Conservation (phyloP, 2,329 filamentous ascomycete genomes). For the Nothopassalora personata region DNA sequence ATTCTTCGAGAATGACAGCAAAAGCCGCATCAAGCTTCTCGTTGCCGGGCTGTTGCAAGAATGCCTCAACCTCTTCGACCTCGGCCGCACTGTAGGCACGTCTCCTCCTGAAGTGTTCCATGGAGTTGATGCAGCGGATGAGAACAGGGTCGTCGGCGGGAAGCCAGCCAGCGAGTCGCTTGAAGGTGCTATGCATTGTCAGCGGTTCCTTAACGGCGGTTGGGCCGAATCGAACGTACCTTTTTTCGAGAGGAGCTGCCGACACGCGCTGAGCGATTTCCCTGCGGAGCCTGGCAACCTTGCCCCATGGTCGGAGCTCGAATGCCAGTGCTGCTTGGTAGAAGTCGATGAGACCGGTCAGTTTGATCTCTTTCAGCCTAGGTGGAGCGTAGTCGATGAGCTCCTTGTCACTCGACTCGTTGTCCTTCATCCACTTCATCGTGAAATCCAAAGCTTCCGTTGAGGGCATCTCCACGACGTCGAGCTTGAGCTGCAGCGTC, state of each 20-base stretch:
- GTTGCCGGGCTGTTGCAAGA: background rate
- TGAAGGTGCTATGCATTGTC: background rate
- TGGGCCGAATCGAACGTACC: background rate
- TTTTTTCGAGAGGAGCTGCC: background rate
- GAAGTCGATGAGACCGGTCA: constrained; percentile 14
- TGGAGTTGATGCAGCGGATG: constrained; percentile 15
- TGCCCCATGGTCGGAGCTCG: constrained; percentile 15
- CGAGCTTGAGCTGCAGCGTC: constrained; percentile 10
- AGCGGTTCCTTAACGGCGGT: background rate
- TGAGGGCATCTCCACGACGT: constrained; percentile 9
- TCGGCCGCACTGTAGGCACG: background rate
- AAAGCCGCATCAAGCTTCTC: background rate
- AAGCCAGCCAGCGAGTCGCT: constrained; percentile 4
- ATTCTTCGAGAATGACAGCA: background rate
- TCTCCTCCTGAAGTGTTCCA: background rate
- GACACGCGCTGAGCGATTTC: constrained; percentile 13
- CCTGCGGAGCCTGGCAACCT: constrained; percentile 1
- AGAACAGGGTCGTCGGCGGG: constrained; percentile 13
- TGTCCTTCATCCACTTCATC: constrained; percentile 22
- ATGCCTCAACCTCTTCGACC: background rate
- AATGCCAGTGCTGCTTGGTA: constrained; percentile 16
- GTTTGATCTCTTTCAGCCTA: background rate
- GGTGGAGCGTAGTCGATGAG: constrained; percentile 10
- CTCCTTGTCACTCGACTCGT: constrained; percentile 8
- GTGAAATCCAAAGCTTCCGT: constrained; percentile 4